Evolutionary conservation across 1,284 basidiomycete genomes (phyloP), one percentile per base, ranked within the genome.

Genomic region (Apiotrichum porosum): DNA sequence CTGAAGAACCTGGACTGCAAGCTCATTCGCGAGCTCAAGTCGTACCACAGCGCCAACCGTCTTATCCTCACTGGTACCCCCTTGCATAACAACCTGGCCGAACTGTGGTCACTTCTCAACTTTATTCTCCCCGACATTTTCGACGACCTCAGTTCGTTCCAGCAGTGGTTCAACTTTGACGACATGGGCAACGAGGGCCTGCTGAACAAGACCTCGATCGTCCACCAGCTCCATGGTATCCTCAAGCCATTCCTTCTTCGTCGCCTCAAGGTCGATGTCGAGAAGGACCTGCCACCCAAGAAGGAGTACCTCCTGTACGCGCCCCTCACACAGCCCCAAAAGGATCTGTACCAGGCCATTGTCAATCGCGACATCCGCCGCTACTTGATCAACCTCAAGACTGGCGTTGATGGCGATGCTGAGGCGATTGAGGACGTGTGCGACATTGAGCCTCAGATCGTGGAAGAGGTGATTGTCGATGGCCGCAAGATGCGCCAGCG

Each of bases 281-380:
- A 92, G 66, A 80, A 81, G 45, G 79, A 82, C 43, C 77, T 97
- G 9, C 80, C 80, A 10, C 75, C 75, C 15, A 97, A 97, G 78
- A 97, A 94, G 72, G 93, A 97, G 74, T 97, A 97, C 60, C 82
- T 95, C 5, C 78, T 97, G 0, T 95, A 94, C 58, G 90, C 92
- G 0, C 92, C 91, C 1, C 76, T 97, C 6, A 94, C 84, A 37
- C 76, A 81, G 37, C 78, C 79, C 37, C 93, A 97, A 63, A 83
- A 85, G 46, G 82, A 88, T 49, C 76, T 94, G 14, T 97, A 95
- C 64, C 84, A 93, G 51, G 82, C 82, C 8, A 82, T 90, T 23
- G 74, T 90, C 9, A 76, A 79, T 22, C 83, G 87, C 0, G 79
- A 78, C 4, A 75, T 91, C 15, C 77, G 87, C 6, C 72, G 78